Evolutionary conservation across 176 grass and related monocot genomes (phyloP), one percentile per base, ranked within the genome.

Genomic region (Neostapfia colusana): DNA sequence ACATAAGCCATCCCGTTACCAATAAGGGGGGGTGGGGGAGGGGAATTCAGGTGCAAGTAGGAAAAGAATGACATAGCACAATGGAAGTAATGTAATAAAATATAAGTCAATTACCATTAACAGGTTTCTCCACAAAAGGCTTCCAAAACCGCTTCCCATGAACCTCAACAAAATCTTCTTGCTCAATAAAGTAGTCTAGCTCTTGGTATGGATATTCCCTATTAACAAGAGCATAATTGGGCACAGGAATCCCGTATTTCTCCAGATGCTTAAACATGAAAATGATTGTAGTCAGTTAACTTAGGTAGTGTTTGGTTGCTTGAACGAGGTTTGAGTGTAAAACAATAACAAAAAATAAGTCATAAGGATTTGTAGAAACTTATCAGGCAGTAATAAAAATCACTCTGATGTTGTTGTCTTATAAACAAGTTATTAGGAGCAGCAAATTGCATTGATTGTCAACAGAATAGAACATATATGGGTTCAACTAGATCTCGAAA

Each of bases 121-220:
- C 84, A 85, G 95, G 95, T 88, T 98, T 98, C 89, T 98, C 95
- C 85, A 98, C 95, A 75, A 98, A 98, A 44, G 95, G 95, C 72
- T 98, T 98, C 63, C 72, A 71, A 86, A 98, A 98, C n/a, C 82
- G 84, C 34, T 90, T 94, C 6, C 95, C 91, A 67, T 85, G 91
- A 79, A 98, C 83, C 83, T 98, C 95, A 43, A 98, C 87, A 79
- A 90, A 94, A 86, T 98, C 95, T 81, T 98, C 95, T 92, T 98
- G 95, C 84, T 98, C 95, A 43, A 88, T 84, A 67, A 98, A 98
- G 39, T 92, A 90, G 17, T 92, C 89, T 74, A 98, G 79, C 49
- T 94, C 95, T 94, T 98, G 95, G 80, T 88, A 85, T 60, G 91
- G 91, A 92, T 88, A 92, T 54, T 98, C 89, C 88, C 95, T 92